These are phyloP conservation scores for Podosphaera fusca DNA, from an alignment of 2,329 filamentous ascomycete species.

Conservation along the genomic window DNA sequence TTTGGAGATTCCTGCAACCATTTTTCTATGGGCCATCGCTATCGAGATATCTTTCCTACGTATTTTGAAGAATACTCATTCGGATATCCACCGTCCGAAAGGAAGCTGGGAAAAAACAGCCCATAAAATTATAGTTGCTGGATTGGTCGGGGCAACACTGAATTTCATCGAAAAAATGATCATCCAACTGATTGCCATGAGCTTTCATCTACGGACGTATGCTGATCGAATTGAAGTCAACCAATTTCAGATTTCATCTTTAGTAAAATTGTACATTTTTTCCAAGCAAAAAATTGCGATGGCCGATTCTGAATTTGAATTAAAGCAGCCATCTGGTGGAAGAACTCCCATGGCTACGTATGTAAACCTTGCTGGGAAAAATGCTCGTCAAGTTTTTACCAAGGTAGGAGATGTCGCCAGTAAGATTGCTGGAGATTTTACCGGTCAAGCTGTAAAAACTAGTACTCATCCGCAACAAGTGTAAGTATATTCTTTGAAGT, in stretches of 20 bases:
- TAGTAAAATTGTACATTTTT: constrained; percentile 39
- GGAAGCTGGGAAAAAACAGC: constrained; percentile 51
- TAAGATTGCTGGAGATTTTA: constrained; percentile 76
- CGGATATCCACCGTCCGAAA: constrained; percentile 25
- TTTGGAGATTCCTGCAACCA: constrained; percentile 60
- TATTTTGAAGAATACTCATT: constrained; percentile 41
- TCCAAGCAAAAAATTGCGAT: constrained; percentile 40
- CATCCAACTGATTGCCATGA: constrained; percentile 84
- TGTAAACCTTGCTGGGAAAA: constrained; percentile 45
- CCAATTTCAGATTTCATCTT: constrained; percentile 60
- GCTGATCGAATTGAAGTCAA: constrained; percentile 77
- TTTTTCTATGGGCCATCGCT: constrained; percentile 84
- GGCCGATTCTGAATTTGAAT: constrained; percentile 56
- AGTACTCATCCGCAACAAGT: constrained; percentile 69
- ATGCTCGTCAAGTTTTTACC: constrained; percentile 50
- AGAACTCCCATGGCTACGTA: constrained; percentile 43
- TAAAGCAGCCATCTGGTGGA: constrained; percentile 22
- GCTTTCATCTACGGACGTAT: constrained; percentile 80
- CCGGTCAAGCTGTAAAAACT: constrained; percentile 43
- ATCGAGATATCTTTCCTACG: constrained; percentile 70
- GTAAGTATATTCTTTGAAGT: constrained; percentile 5
- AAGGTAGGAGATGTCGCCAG: constrained; percentile 72
- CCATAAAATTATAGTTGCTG: constrained; percentile 64
- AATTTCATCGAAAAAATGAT: constrained; percentile 85
- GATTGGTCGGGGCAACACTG: constrained; percentile 59